A percentile compares a stretch with the other conserved stretches of the same genome.
phyloP scores from a whole-genome alignment of 1,284 basidiomycete genomes.

The Fomes fomentarius region DNA sequence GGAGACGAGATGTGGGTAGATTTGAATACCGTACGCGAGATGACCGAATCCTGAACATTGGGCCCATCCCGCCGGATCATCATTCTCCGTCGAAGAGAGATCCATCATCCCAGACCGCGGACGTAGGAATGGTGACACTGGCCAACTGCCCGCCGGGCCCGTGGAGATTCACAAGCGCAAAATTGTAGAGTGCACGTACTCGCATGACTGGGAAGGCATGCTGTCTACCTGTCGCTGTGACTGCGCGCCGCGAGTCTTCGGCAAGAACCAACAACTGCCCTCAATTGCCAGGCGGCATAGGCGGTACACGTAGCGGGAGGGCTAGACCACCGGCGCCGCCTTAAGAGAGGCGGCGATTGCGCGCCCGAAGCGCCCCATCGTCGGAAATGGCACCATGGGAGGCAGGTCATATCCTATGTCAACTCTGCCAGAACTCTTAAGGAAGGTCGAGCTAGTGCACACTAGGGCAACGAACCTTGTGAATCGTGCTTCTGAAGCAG shows the following conservation, averaged over 20 bases:
- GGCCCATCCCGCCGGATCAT: slow-evolving; percentile 8
- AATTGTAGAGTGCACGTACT: slow-evolving; percentile 1
- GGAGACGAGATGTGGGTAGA: slow-evolving; percentile 26
- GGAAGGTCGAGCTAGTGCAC: slow-evolving; percentile 5
- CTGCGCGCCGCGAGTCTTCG: background rate
- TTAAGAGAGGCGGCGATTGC: slow-evolving; percentile 11
- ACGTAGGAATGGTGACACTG: background rate
- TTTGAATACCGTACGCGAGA: slow-evolving; percentile 23
- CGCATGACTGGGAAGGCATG: slow-evolving; percentile 13
- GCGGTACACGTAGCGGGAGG: slow-evolving; percentile 21
- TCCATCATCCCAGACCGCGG: too few relatives aligned
- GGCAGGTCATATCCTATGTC: slow-evolving; percentile 2
- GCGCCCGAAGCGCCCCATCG: slow-evolving; percentile 14
- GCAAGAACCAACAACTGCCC: slow-evolving; percentile 7
- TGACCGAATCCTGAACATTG: slow-evolving; percentile 6
- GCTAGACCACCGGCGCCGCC: slow-evolving; percentile 20
- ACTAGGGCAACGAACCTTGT: slow-evolving; percentile 14
- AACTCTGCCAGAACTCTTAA: slow-evolving; percentile 7
- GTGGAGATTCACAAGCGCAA: slow-evolving; percentile 5
- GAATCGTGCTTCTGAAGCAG: slow-evolving; percentile 11
- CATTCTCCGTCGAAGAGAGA: too few relatives aligned
- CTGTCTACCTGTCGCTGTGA: too few relatives aligned
- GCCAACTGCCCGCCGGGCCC: background rate
- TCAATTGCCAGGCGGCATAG: slow-evolving; percentile 17
- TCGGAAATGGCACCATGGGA: slow-evolving; percentile 22